These are phyloP conservation scores for Pleurotus platypus DNA, from an alignment of 768 basidiomycete species.

Conservation along the genomic window DNA sequence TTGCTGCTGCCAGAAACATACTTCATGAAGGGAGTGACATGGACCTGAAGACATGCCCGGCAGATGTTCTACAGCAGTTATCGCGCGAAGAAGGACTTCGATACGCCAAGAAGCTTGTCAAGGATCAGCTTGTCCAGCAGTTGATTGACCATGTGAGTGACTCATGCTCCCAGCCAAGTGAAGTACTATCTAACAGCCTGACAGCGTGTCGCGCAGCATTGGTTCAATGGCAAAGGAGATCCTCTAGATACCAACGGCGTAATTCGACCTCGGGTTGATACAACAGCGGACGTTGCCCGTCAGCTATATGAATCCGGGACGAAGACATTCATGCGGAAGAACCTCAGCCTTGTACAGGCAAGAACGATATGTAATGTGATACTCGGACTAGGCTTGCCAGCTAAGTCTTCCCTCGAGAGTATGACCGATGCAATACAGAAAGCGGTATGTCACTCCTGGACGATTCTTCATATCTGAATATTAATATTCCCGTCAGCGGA, in stretches of 20 bases:
- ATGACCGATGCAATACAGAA: too few species aligned
- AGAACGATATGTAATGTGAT: not conserved
- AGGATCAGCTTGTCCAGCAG: not conserved
- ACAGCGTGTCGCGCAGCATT: not conserved
- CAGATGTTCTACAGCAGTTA: not conserved
- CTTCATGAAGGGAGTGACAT: not conserved
- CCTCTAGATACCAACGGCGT: not conserved
- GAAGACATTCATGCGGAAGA: not conserved
- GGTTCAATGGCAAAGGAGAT: not conserved
- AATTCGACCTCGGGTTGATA: not conserved
- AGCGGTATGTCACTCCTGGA: too few species aligned
- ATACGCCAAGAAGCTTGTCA: not conserved
- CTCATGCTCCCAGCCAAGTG: not conserved
- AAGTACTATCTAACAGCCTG: not conserved
- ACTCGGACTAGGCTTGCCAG: not conserved
- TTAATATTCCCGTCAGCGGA: not conserved
- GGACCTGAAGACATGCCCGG: not conserved
- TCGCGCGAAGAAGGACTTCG: not conserved
- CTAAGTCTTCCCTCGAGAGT: too few species aligned
- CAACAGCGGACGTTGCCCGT: not conserved
- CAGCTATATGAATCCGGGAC: not conserved
- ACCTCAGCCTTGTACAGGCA: not conserved
- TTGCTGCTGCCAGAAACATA: not conserved
- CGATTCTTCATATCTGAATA: not conserved
- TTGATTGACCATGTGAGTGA: not conserved